Base-by-base conservation (phyloP, 352 stramenopile genomes). In the Phytophthora europaea region DNA sequence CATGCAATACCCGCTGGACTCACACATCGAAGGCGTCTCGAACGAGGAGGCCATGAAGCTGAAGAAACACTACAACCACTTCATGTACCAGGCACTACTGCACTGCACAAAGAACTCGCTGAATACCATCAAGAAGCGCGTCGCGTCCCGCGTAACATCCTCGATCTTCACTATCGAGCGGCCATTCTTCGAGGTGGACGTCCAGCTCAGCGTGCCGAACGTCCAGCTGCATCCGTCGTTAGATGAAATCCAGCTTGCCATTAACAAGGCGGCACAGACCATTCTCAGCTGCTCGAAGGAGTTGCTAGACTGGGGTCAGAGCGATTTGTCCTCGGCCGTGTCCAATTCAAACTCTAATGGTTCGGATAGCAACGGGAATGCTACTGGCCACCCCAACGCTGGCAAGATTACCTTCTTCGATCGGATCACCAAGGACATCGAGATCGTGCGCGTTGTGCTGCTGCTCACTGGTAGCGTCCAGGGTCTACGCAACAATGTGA, bases 61-160 rank as follows among this genome's bases (percentile, higher is more conserved):
- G 18, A 98, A 98, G 70, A 97, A 98, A 70, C 98, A 99, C 80
- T 99, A 99, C 89, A 99, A 99, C 79, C 96, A 99, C 79, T 99
- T 99, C 70, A 99, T 99, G 96, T 99, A 99, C 71, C 95, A 98
- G 75, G 97, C 97, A 51, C 82, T 99, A 58, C 79, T 99, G 7
- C 96, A 99, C 76, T 99, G 97, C 69, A 98, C 96, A 15, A 99
- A 99, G 80, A 99, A 99, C 73, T 99, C 96, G 26, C 92, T 99
- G 67, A 99, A 99, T 80, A 96, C 95, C 8, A 91, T 99, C 73
- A 99, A 99, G 86, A 99, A 99, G 75, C 90, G 98, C 4, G 98
- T 99, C 23, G 94, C 95, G 0, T 98, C 94, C 54, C 92, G 95
- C 12, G 87, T 94, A 16, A 84, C 87, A 22, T 93, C 86, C 10